A percentile compares a stretch with the other conserved stretches of the same genome.
phyloP scores from a whole-genome alignment of 2,329 filamentous ascomycete species.

The Apiospora koreana region DNA sequence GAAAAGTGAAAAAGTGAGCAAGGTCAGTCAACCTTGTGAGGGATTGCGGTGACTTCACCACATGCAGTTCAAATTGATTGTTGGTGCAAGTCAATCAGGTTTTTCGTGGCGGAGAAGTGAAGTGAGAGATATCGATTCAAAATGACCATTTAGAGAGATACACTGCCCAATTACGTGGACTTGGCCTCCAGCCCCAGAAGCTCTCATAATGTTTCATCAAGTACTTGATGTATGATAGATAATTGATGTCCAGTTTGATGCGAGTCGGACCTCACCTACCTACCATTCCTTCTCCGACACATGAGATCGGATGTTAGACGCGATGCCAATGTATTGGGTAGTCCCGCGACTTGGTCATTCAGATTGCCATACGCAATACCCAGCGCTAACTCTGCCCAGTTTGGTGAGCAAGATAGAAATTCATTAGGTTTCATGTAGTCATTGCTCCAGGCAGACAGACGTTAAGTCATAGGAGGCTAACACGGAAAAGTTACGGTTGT shows the following conservation, averaged over 20 bases:
- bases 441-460: not conserved
- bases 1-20: not conserved
- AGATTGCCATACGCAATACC: too few relatives aligned
- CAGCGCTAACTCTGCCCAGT: too few relatives aligned
- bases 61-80: not conserved
- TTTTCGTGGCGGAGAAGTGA: not conserved
- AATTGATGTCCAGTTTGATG: too few relatives aligned
- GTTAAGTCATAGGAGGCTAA: not conserved
- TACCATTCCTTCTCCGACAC: too few relatives aligned
- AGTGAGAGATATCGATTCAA: not conserved
- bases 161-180: not conserved
- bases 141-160: not conserved
- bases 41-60: not conserved
- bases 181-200: too few relatives aligned
- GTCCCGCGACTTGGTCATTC: too few relatives aligned
- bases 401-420: not conserved
- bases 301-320: too few relatives aligned
- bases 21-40: not conserved
- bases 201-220: too few relatives aligned
- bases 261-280: too few relatives aligned
- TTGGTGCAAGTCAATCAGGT: not conserved
- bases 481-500: not conserved
- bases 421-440: too few relatives aligned
- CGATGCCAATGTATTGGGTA: too few relatives aligned
- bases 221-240: too few relatives aligned